Evolutionary conservation across 345 rosid genomes (phyloP), one percentile per base, ranked within the genome.

Genomic region (Salix arbutifolia): DNA sequence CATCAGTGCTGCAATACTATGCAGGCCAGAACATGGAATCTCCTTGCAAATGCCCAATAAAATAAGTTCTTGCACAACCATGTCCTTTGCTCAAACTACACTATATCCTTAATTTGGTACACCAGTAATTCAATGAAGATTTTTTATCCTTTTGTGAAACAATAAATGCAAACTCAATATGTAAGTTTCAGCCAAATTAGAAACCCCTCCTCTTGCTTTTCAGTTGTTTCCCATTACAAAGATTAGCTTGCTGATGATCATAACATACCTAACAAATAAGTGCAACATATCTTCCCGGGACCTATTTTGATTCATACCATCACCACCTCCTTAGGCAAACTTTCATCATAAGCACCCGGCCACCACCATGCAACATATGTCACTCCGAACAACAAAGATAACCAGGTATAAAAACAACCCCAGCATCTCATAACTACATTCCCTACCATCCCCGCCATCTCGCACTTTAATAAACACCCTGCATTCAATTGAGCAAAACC

Each of bases 401-500:
- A 60, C 33, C 10, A 30, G 19, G 58, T 6, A 12, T 42, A 33
- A 70, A 17, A 70, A 38, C 48, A 28, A 56, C 25, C 53, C 28
- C 33, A 40, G 5, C 52, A 74, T 19, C 69, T 74, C 25, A 64
- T 26, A 40, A 19, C 76, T 31, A 44, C 60, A 40, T 42, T 40
- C 42, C 30, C 26, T 23, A n/a, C 26, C 35, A 74, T 37, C 50
- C 64, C 25, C 4, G 21, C 30, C 64, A 42, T 74, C 60, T 52
- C 19, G 9, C 74, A 31, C 4, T 12, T 9, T 14, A 33, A 30
- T 9, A 69, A 42, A 25, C 19, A 44, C 31, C 23, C 31, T 37
- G 26, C 26, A 58, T n/a, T 16, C 33, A 11, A 1, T 42, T 69
- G 65, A 73, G 56, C 67, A 62, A 71, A 72, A 72, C 75, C 75